Conservation (phyloP, 805 yeast genomes). For the Wickerhamomyces strasburgensis region DNA sequence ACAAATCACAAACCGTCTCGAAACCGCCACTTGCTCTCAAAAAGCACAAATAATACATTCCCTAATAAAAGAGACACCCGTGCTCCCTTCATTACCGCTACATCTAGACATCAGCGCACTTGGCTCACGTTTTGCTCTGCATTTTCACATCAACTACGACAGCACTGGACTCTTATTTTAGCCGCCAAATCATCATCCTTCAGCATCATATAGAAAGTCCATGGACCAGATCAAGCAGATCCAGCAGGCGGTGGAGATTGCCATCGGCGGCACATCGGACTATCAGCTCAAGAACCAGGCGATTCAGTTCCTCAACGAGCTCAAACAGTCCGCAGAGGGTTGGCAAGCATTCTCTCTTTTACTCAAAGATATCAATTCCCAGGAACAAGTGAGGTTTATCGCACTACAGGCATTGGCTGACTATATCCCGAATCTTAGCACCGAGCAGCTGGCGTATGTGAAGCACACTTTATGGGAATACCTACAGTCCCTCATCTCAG, state of each 20-base stretch:
- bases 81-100: no score
- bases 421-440: conserved; percentile 17
- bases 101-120: no score
- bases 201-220: no score
- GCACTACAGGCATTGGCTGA: conserved; percentile 26
- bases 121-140: no score
- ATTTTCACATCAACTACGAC: no score
- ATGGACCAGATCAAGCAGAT: conserved; percentile 22
- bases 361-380: conserved; percentile 26
- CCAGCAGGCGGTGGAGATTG: conserved; percentile 28
- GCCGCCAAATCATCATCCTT: no score
- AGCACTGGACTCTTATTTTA: no score
- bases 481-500: conserved; percentile 14
- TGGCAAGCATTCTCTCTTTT: conserved; percentile 42
- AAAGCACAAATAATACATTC: no score
- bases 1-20: no score
- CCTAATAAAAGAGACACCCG: no score
- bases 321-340: conserved; percentile 40
- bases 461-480: conserved; percentile 21
- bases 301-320: conserved; percentile 37
- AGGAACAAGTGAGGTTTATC: conserved; percentile 26
- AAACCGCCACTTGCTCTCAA: no score
- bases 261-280: conserved; percentile 26
- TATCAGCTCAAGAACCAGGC: conserved; percentile 31
- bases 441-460: conserved; percentile 20